Percentiles rank a stretch among this genome's conserved stretches.
These are phyloP conservation scores for Sporisorium reilianum DNA, from an alignment of 1,284 basidiomycete species.

Conservation along the genomic window DNA sequence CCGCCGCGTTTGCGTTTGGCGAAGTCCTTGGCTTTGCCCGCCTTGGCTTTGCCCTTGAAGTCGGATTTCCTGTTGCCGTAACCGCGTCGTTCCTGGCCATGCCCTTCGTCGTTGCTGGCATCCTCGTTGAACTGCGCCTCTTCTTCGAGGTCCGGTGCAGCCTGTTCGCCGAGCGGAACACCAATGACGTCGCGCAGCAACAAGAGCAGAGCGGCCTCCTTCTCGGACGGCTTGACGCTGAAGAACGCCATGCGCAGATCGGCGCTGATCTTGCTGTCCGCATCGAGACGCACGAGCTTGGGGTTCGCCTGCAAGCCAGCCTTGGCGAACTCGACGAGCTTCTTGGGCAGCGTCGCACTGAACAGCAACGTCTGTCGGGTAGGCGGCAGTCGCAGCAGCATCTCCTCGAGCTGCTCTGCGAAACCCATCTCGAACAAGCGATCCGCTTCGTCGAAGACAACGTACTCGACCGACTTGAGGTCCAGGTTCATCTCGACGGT, in stretches of 20 bases:
- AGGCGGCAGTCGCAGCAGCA: slow-evolving; percentile 85
- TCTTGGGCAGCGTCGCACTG: slow-evolving; percentile 95
- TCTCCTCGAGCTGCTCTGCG: slow-evolving; percentile 89
- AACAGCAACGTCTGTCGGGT: slow-evolving; percentile 92
- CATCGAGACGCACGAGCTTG: slow-evolving; percentile 91
- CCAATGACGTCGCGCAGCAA: slow-evolving; percentile 88
- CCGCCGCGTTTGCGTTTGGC: slow-evolving; percentile 72
- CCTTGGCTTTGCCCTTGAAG: slow-evolving; percentile 44
- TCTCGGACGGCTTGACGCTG: slow-evolving; percentile 90
- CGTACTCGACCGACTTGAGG: slow-evolving; percentile 85
- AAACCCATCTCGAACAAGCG: slow-evolving; percentile 98
- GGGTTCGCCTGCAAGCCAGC: slow-evolving; percentile 90
- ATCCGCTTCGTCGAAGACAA: slow-evolving; percentile 98
- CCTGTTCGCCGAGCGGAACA: slow-evolving; percentile 75
- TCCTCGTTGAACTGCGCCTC: slow-evolving; percentile 56
- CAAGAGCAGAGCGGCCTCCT: slow-evolving; percentile 88
- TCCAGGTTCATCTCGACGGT: slow-evolving; percentile 97
- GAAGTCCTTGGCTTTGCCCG: slow-evolving; percentile 23
- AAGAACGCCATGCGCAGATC: slow-evolving; percentile 96
- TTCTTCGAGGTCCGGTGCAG: slow-evolving; percentile 35
- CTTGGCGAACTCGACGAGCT: slow-evolving; percentile 96
- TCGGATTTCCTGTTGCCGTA: slow-evolving; percentile 22
- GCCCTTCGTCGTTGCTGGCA: slow-evolving; percentile 66
- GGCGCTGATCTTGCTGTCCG: slow-evolving; percentile 92
- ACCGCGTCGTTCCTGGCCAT: slow-evolving; percentile 36